Evolutionary conservation across 2,329 filamentous ascomycete species (phyloP), one percentile per base, ranked within the genome.

Genomic region (Fusarium goolgardi): DNA sequence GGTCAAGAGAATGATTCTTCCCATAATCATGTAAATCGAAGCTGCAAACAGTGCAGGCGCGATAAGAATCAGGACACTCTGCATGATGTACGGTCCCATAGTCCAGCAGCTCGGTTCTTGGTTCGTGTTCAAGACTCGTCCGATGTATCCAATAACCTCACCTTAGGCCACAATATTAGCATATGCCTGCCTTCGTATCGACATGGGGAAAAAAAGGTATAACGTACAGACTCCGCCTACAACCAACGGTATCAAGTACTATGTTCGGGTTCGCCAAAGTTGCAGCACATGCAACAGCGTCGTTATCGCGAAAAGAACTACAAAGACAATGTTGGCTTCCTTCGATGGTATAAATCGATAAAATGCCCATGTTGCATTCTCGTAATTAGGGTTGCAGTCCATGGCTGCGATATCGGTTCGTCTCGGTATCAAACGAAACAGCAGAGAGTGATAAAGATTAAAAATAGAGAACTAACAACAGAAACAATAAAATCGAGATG

Each of bases 1-100:
- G 1, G 78, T 72, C 29, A 78, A 71, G 1, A 69, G 50, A 20
- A 82, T 80, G 41, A 83, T 74, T 4, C 81, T 75, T 2, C 81
- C 81, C 6, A 84, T 75, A 5, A 78, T 78, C 82, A 84, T 84
- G 71, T 84, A 84, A 52, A 84, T 81, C 6, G 78, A 78, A 3
- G 81, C 82, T 5, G 82, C 82, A 69, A 82, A 81, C n/a, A 84
- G 69, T 3, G 80, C 78, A 0, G 82, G 81, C 1, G 80, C 80
- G 21, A 82, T 65, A 11, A 78, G 69, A 31, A 78, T 73, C 32
- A 82, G 70, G 2, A 82, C 67, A 11, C 71, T 75, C 65, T 84
- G 79, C 49, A 81, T 71, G 34, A 83, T 75, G 67, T 76, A 84
- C 5, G 44, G 81, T 0, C 71, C 65, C 62, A 81, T 68, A 4